Base-by-base conservation (phyloP, 176 grass and related monocot genomes). In the Oryza brachyantha region DNA sequence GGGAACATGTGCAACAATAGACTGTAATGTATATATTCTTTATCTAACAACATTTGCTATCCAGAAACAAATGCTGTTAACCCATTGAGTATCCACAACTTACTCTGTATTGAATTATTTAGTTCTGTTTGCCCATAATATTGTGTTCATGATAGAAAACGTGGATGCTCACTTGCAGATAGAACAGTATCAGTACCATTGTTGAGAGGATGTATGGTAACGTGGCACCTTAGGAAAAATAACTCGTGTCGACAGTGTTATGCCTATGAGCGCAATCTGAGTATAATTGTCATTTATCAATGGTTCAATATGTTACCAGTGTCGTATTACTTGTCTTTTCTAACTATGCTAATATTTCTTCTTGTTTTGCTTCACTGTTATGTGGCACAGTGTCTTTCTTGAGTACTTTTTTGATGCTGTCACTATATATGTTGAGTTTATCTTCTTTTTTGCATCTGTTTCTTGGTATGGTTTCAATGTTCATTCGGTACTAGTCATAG, bases 351-450 rank as follows among this genome's bases (percentile, higher is more conserved):
- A 72, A 27, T 41, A 61, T 29, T 69, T 69, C 25, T 38, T 54
- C 65, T 24, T 66, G 46, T 78, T 64, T 52, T 59, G 21, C 35
- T 73, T 73, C 61, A 21, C 38, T 62, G 28, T 82, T 63, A 72
- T 63, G 31, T 21, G 21, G 8, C 8, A 17, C n/a, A 29, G 13
- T 46, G 8, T 48, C n/a, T 35, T 34, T 48, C 17, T 70, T 17
- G 28, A 41, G 14, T 31, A 21, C 29, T 66, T 55, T n/a, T 55
- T 55, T n/a, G 2, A 45, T 45, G 42, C 16, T 13, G 22, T 55
- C 52, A 3, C 7, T 55, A 55, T 55, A 24, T 55, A 55, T 24
- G 13, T 28, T 28, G 0, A 50, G 10, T n/a, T 74, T 59, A 12
- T 57, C 67, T 83, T 66, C 37, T 43, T 72, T 29, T 31, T 10